phyloP scores from a whole-genome alignment of 1,284 basidiomycete species.

The Irpex lacteus region DNA sequence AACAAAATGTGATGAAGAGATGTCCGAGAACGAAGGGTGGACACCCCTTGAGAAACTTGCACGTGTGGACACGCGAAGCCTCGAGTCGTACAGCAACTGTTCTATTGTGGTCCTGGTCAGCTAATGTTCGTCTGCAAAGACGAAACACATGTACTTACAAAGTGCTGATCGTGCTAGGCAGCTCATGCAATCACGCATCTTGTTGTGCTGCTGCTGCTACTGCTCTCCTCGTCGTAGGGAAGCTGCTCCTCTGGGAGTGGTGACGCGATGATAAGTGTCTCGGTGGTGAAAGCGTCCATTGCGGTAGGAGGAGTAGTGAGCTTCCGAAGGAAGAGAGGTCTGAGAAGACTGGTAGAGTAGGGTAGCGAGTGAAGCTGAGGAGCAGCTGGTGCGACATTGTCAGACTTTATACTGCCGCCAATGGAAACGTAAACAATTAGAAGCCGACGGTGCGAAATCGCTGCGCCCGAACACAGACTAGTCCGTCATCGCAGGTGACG shows the following conservation, averaged over 20 bases:
- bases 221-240: not conserved
- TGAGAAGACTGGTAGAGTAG: not conserved
- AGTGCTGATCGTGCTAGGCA: not conserved
- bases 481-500: not conserved
- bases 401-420: not conserved
- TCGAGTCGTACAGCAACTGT: not conserved
- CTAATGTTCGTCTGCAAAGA: not conserved
- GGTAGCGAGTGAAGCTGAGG: not conserved
- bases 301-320: not conserved
- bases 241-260: not conserved
- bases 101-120: not conserved
- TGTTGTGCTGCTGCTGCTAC: not conserved
- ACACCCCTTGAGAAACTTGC: not conserved
- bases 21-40: not conserved
- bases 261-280: not conserved
- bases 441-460: not conserved
- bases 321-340: not conserved
- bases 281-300: not conserved
- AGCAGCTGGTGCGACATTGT: not conserved
- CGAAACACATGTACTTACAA: not conserved
- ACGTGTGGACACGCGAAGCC: not conserved
- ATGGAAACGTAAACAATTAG: not conserved
- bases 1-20: not conserved
- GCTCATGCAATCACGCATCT: not conserved
- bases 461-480: not conserved